Conservation (phyloP, 2,329 filamentous ascomycete genomes). For the Penicillium corylophilum region DNA sequence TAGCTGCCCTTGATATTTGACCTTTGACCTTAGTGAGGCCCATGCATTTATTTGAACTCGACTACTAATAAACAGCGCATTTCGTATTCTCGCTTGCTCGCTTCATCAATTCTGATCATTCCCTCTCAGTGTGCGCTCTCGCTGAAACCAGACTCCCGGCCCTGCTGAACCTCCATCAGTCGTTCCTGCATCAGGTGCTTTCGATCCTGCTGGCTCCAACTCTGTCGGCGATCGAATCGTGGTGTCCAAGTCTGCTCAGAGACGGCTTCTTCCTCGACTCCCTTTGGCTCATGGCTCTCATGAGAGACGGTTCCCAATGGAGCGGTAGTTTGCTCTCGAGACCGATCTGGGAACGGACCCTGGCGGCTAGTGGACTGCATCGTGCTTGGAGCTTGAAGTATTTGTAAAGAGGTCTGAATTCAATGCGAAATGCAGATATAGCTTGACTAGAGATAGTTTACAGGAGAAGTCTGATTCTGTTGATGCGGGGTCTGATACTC, state of each 20-base stretch:
- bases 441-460: not conserved
- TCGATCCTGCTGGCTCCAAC: constrained; percentile 51
- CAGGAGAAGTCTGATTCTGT: not conserved
- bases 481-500: not conserved
- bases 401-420: not conserved
- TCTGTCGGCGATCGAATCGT: constrained; percentile 30
- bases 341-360: constrained; percentile 6
- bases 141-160: constrained; percentile 58
- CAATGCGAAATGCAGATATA: not conserved
- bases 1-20: not conserved
- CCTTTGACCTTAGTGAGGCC: not conserved
- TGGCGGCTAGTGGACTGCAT: constrained; percentile 13
- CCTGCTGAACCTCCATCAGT: constrained; percentile 36
- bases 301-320: not conserved
- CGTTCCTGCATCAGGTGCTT: constrained; percentile 56
- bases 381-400: not conserved
- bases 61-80: not conserved
- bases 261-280: not conserved
- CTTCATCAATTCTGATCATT: not conserved
- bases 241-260: constrained; percentile 31
- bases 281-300: not conserved
- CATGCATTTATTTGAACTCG: not conserved
- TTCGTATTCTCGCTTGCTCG: not conserved
- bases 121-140: constrained; percentile 44
- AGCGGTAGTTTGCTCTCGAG: constrained; percentile 9